Evolutionary conservation across 2,329 filamentous ascomycete species (phyloP).

Genomic region (Diaporthe australafricana): DNA sequence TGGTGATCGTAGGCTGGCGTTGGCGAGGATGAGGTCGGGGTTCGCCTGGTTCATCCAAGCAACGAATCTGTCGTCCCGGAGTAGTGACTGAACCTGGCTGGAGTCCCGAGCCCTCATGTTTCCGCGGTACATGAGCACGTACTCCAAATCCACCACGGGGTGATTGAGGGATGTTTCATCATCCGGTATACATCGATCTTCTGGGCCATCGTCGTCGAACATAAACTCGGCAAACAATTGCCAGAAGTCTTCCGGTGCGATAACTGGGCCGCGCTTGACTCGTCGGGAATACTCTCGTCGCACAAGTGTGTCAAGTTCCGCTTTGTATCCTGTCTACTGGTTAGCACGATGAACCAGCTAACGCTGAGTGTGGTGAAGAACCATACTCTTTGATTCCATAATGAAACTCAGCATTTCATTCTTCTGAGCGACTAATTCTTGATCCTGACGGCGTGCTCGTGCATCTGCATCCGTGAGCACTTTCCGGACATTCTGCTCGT

Average conservation of each 20-base stretch:
- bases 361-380: too few relatives aligned
- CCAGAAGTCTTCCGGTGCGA: constrained; percentile 8
- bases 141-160: not conserved
- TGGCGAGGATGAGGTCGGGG: constrained; percentile 13
- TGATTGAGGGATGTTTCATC: not conserved
- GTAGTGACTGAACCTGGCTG: constrained; percentile 17
- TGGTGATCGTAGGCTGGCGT: constrained; percentile 4
- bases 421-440: not conserved
- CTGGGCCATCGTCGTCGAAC: not conserved
- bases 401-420: not conserved
- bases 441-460: not conserved
- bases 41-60: constrained; percentile 11
- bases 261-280: not conserved
- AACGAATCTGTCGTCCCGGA: constrained; percentile 12
- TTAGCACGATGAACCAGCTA: not conserved
- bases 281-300: not conserved
- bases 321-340: not conserved
- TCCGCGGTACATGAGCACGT: not conserved
- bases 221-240: not conserved
- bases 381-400: not conserved
- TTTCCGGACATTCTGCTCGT: not conserved
- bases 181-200: not conserved
- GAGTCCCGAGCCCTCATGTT: not conserved
- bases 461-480: not conserved
- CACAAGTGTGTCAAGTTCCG: not conserved